These are phyloP conservation scores for Setaria viridis DNA, from an alignment of 202 grass and related monocot species.

Conservation along the genomic window DNA sequence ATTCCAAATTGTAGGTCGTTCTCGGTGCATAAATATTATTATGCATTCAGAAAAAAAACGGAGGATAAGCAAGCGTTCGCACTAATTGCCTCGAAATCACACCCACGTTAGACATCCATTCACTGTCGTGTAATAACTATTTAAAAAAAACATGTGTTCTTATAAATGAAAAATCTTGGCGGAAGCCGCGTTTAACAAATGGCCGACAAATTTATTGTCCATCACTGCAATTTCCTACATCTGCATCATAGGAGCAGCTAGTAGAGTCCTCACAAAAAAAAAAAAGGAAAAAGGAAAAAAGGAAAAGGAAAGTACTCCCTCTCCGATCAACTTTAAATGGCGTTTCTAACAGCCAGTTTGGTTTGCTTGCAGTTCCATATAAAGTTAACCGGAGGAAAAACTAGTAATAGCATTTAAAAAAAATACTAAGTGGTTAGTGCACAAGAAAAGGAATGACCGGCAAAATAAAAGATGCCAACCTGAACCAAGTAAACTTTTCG, in stretches of 20 bases:
- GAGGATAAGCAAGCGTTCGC: too few species aligned
- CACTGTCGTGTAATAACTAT: neutral
- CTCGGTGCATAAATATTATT: too few species aligned
- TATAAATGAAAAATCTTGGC: conserved; percentile 17
- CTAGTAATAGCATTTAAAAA: too few species aligned
- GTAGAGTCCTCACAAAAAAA: neutral
- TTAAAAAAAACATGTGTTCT: conserved; percentile 12
- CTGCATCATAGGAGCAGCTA: conserved; percentile 4
- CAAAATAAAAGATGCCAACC: conserved; percentile 19
- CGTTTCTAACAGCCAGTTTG: neutral
- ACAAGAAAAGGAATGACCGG: neutral
- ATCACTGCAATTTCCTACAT: neutral
- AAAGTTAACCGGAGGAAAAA: too few species aligned
- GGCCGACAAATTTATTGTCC: conserved; percentile 7
- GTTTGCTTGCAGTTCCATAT: neutral
- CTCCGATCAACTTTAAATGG: too few species aligned
- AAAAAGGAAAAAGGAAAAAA: too few species aligned
- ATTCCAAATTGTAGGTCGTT: too few species aligned
- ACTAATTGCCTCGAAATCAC: neutral
- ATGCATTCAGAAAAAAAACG: too few species aligned
- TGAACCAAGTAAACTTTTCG: neutral
- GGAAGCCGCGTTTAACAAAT: neutral
- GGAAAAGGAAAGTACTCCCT: too few species aligned
- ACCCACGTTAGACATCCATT: conserved; percentile 11
- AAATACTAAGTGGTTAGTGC: neutral